Evolutionary conservation across 352 stramenopile species (phyloP).

Genomic region (Pythium phragmiticola): DNA sequence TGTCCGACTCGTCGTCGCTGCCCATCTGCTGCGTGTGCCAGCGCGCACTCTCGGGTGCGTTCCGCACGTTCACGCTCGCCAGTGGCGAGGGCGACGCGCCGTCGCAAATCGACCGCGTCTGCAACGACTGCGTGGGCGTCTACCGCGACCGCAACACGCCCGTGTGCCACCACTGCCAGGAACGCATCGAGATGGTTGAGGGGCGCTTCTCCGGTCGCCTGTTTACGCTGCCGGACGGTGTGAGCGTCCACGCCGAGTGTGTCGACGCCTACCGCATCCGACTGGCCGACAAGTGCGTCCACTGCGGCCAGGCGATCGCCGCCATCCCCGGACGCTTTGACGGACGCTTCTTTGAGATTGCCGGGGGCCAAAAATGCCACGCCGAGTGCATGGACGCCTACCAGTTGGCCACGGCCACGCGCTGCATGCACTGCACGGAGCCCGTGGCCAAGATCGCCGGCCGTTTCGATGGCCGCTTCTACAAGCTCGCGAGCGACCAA

Average conservation of each 20-base stretch:
- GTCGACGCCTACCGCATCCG: conserved; percentile 86
- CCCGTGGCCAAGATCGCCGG: conserved; percentile 67
- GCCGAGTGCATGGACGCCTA: conserved; percentile 82
- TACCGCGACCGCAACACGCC: conserved; percentile 79
- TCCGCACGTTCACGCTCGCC: conserved; percentile 35
- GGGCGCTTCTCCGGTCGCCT: conserved; percentile 75
- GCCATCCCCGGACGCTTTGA: conserved; percentile 75
- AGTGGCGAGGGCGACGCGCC: neutral
- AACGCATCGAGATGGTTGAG: conserved; percentile 75
- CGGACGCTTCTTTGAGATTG: conserved; percentile 79
- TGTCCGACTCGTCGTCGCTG: conserved; percentile 35
- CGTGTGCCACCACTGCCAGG: conserved; percentile 69
- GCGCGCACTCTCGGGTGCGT: conserved; percentile 31
- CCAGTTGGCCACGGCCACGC: conserved; percentile 68
- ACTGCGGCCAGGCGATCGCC: conserved; percentile 77
- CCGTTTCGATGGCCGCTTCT: conserved; percentile 82
- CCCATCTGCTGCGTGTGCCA: conserved; percentile 40
- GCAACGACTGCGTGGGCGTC: conserved; percentile 69
- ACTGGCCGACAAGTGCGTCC: conserved; percentile 74
- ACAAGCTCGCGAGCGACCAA: conserved; percentile 61
- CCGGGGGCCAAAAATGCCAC: conserved; percentile 65
- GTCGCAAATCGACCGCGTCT: conserved; percentile 68
- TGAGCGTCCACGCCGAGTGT: conserved; percentile 77
- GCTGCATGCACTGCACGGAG: conserved; percentile 69
- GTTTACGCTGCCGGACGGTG: conserved; percentile 76